Evolutionary conservation across 495 filamentous ascomycete genomes (phyloP), one percentile per base, ranked within the genome.

Genomic region (Podospora pseudopauciseta): DNA sequence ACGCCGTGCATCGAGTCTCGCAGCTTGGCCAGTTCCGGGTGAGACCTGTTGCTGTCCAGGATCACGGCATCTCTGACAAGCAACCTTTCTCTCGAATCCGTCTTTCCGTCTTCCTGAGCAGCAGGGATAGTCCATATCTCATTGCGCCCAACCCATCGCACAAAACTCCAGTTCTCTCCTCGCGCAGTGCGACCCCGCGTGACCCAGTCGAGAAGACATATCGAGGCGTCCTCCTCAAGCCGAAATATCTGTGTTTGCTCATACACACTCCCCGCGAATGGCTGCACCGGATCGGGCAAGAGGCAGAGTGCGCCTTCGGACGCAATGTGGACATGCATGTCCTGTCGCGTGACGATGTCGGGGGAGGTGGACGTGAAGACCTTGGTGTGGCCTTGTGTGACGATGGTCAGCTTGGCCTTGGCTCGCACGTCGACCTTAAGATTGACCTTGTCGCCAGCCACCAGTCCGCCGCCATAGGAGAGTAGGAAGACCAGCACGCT

Each of bases 371-470:
- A 89, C 71, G 92, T 92, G 86, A 96, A 99, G 76, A 99, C 88
- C 80, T 97, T 98, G 59, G 95, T 98, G 82, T 91, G 91, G 53
- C 95, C 95, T 81, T 98, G 95, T 0, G 95, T 98, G 54, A 93
- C 91, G 20, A 97, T 86, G 56, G 90, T 89, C 53, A 99, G 85
- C 67, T 89, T 88, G 0, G 92, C 89, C 5, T 76, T 73, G 0
- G 83, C 72, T 20, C 87, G 87, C 26, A 97, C 81, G 3, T 85
- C 84, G 61, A 97, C 80, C 23, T 77, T 78, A 63, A 99, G 88
- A 69, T 89, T 81, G 72, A 97, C 90, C 67, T 85, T 80, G 78
- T 99, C 95, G 34, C 92, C 91, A 5, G 89, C 90, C 18, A 99
- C 90, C 16, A 99, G 87, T 3, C 95, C 95, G 58, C 95, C 95